These are phyloP conservation scores for Trifolium fragiferum DNA, from an alignment of 306 rosid genomes.

Conservation along the genomic window DNA sequence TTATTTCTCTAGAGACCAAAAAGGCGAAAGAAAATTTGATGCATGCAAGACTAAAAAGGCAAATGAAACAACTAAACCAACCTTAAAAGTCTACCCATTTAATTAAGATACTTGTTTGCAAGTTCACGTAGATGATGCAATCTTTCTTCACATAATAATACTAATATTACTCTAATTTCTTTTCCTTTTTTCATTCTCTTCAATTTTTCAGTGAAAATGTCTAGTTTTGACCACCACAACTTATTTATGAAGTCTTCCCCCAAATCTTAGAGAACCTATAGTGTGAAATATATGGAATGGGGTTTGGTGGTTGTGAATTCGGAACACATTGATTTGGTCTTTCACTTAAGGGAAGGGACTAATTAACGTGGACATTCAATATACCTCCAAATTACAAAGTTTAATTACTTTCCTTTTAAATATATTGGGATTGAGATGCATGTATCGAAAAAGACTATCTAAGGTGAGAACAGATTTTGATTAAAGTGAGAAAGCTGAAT, in stretches of 20 bases:
- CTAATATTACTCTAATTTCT: not conserved
- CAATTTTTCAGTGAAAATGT: not conserved
- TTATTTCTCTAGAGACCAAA: conserved; percentile 28
- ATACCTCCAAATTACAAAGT: not conserved
- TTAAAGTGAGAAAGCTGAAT: not conserved
- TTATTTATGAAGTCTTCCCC: not conserved
- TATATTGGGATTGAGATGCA: not conserved
- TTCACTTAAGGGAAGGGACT: not conserved
- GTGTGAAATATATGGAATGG: not conserved
- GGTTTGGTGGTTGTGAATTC: conserved; percentile 8
- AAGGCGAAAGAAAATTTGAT: not conserved
- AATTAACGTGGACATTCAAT: not conserved
- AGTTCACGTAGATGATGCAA: not conserved
- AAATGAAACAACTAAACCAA: not conserved
- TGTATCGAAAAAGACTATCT: not conserved
- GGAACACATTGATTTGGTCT: conserved; percentile 30
- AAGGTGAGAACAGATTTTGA: not conserved
- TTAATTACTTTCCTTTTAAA: not conserved
- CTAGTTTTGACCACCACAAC: not conserved
- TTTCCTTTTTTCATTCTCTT: not conserved
- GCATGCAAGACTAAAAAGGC: not conserved
- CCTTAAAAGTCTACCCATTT: not conserved
- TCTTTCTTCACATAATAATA: not conserved
- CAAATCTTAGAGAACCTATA: not conserved
- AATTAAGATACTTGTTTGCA: conserved; percentile 14